Base-by-base conservation (phyloP, 78 protist species). In the Protostelium mycophagum region DNA sequence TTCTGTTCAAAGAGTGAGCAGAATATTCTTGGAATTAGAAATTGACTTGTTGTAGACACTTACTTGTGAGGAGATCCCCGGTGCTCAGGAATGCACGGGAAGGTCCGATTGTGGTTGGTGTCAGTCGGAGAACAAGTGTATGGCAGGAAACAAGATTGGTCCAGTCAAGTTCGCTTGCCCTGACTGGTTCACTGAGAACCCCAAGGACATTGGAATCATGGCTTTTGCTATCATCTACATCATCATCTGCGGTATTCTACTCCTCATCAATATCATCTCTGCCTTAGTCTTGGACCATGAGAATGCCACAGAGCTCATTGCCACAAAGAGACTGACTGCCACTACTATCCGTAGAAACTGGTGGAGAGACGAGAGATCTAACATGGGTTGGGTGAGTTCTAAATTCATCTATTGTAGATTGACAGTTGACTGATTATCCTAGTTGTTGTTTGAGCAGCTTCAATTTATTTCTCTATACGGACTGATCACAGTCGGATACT, bases 301-400 rank as follows among this genome's bases (percentile, higher is more conserved):
- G 31, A 51, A 51, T 16, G 73, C 73, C 31, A 51, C 73, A 5
- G 73, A 51, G 73, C 16, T 51, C 31, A 16, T 51, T 5, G 73
- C 73, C 5, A 51, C 73, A 51, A 51, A 51, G 73, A 51, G 73
- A 51, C 16, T 51, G 73, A 51, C 73, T 25, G 73, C 73, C 73
- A 51, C 73, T 5, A 51, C 73, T 16, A 51, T 51, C 16, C 73
- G 73, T 51, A 51, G 16, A 16, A 51, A 51, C 73, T 51, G 73
- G 73, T 51, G 73, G 73, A 51, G 73, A 16, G 73, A 51, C 16
- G 73, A 51, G 73, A 51, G 73, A 51, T 51, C 73, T 5, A 51
- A 51, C 73, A 51, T 51, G 73, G 73, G 73, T 51, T 51, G 73
- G 73, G 73, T 51, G 73, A 51, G 73, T n/a, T n/a, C n/a, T n/a